Evolutionary conservation across 2,329 filamentous ascomycete species (phyloP), one percentile per base, ranked within the genome.

Genomic region (Lecanosticta acicola): DNA sequence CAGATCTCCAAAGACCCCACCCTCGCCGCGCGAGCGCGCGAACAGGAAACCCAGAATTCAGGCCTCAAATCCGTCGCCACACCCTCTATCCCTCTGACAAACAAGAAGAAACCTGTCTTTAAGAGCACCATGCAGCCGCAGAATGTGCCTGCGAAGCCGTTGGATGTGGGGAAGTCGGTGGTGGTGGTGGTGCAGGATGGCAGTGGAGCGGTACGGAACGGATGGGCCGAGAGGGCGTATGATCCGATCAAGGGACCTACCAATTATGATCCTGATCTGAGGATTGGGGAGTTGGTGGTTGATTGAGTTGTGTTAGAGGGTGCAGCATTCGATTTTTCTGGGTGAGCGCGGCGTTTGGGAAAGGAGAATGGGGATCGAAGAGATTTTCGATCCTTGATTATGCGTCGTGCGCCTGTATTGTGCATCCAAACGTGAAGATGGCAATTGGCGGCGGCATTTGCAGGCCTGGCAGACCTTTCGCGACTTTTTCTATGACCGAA

Each of bases 1-100:
- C 82, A 85, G 60, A 84, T 90, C 74, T 82, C 85, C 24, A 81
- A 83, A 56, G 83, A 88, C 55, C 81, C 85, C 1, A 77, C 75
- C 43, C 81, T 80, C 18, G 77, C 75, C 11, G 78, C 75, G 17
- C 79, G 81, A 56, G 81, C 84, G 2, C 74, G 82, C n/a, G 81
- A 80, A 58, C 79, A 81, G 26, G 57, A 64, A 44, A 49, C 50
- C 10, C 81, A 81, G 42, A 84, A 84, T 51, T 62, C 65, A 10
- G 66, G 65, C 10, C 69, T 87, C 13, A 78, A 87, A 51, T 80
- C 77, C 52, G 84, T 87, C 63, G 46, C 51, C 3, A 41, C 42
- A 5, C 32, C 38, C n/a, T 21, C 39, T 18, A n/a, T 33, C 9
- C 3, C 32, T 11, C 41, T 35, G 17, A 32, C 43, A 3, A 38